Evolutionary conservation across 1,284 basidiomycete genomes (phyloP).

Genomic region (Cryptococcus hybrid): DNA sequence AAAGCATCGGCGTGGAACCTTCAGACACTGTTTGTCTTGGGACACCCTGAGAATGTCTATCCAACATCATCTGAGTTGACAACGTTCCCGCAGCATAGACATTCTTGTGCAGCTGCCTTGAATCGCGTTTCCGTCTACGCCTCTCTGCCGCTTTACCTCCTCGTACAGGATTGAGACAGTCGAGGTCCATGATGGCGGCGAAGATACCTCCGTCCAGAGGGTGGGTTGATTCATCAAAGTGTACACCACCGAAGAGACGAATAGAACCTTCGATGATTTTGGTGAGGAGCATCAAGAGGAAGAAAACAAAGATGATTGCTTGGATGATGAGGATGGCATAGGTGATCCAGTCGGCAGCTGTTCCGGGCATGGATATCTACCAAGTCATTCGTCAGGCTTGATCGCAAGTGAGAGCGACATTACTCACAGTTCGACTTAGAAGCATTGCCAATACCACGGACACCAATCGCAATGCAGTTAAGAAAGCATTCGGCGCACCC

Average conservation of each 20-base stretch:
- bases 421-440: conserved; percentile 76
- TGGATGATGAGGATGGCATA: conserved; percentile 88
- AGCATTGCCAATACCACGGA: conserved; percentile 86
- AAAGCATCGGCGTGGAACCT: conserved; percentile 18
- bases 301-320: conserved; percentile 76
- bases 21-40: conserved; percentile 20
- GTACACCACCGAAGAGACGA: conserved; percentile 72
- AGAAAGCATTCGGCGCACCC: conserved; percentile 88
- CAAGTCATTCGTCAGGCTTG: conserved; percentile 17
- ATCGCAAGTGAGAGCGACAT: conserved; percentile 2
- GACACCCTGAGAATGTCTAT: conserved; percentile 45
- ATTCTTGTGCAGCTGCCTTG: conserved; percentile 41
- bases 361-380: conserved; percentile 73
- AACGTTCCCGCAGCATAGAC: conserved; percentile 42
- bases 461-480: conserved; percentile 84
- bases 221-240: conserved; percentile 80
- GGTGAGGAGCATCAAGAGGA: conserved; percentile 73
- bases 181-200: conserved; percentile 60
- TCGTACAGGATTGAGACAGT: conserved; percentile 63
- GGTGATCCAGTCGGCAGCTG: conserved; percentile 84
- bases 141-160: conserved; percentile 65
- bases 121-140: conserved; percentile 46
- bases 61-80: conserved; percentile 51
- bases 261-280: conserved; percentile 81
- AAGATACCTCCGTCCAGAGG: conserved; percentile 78